These are phyloP conservation scores for Cyanidium caldarium DNA, from an alignment of 23 red algal species.

Conservation along the genomic window DNA sequence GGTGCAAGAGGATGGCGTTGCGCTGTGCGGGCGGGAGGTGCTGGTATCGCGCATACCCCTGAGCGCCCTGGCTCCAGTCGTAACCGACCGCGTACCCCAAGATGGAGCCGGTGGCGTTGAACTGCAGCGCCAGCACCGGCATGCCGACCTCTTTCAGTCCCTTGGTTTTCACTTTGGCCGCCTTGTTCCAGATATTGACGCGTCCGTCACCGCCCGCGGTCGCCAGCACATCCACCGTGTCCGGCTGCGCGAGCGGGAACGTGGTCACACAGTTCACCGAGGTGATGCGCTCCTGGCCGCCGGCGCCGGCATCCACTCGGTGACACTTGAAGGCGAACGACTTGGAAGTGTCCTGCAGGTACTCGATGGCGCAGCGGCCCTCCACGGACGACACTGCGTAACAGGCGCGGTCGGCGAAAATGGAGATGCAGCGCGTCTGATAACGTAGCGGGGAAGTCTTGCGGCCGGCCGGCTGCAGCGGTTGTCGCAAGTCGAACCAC, in stretches of 20 bases:
- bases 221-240: background rate
- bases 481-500: conserved; percentile 83
- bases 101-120: conserved; percentile 73
- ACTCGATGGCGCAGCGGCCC: conserved; percentile 86
- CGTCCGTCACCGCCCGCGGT: background rate
- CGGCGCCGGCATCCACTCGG: conserved; percentile 69
- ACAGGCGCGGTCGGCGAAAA: conserved; percentile 67
- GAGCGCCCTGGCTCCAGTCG: conserved; percentile 86
- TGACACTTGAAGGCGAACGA: conserved; percentile 98
- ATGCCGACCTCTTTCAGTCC: conserved; percentile 67
- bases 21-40: conserved; percentile 24
- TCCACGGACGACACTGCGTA: conserved; percentile 77
- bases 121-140: conserved; percentile 60
- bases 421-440: conserved; percentile 76
- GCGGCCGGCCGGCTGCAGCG: conserved; percentile 37
- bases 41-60: conserved; percentile 10
- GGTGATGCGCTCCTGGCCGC: conserved; percentile 32
- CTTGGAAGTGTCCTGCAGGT: conserved; percentile 61
- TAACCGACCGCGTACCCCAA: conserved; percentile 89
- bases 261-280: conserved; percentile 4
- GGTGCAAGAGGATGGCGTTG: conserved; percentile 79
- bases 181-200: conserved; percentile 99
- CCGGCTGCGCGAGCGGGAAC: background rate
- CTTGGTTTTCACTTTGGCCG: conserved; percentile 78
- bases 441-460: conserved; percentile 74